Conservation (phyloP, 1,139 yeast species). For the Tardiomyces blankii region DNA sequence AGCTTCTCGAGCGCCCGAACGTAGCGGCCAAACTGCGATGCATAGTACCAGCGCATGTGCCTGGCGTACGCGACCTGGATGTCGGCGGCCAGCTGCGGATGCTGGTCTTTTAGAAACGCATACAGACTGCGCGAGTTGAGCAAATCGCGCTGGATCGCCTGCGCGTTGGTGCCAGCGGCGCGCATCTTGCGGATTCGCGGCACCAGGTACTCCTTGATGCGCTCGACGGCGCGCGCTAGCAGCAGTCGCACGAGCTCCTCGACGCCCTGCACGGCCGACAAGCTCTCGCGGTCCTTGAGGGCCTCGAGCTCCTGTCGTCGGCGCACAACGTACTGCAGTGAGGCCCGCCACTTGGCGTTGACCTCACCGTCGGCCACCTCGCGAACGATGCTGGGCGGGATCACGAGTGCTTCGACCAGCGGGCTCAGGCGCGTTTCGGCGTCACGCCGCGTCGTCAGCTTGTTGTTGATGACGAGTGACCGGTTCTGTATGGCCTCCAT, state of each 20-base stretch:
- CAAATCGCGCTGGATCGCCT: conserved; percentile 54
- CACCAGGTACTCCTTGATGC: conserved; percentile 61
- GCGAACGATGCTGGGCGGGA: conserved; percentile 45
- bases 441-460: conserved; percentile 42
- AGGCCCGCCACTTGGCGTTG: conserved; percentile 20
- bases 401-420: conserved; percentile 55
- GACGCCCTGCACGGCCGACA: neutral
- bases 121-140: conserved; percentile 49
- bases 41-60: conserved; percentile 89
- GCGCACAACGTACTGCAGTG: conserved; percentile 15
- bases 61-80: conserved; percentile 66
- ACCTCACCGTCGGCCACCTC: conserved; percentile 21
- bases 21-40: conserved; percentile 64
- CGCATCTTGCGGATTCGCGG: conserved; percentile 54
- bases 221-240: conserved; percentile 48
- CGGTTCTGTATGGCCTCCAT: conserved; percentile 46
- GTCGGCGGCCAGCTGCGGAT: conserved; percentile 54
- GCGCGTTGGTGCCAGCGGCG: conserved; percentile 42
- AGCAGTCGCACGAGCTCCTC: conserved; percentile 23
- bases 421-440: conserved; percentile 54
- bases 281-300: conserved; percentile 4
- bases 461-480: conserved; percentile 44
- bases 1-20: conserved; percentile 60
- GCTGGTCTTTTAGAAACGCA: conserved; percentile 41
- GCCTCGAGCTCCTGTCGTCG: conserved; percentile 13